phyloP scores from a whole-genome alignment of 2,329 filamentous ascomycete genomes.

The Hymenoscyphus albidus region DNA sequence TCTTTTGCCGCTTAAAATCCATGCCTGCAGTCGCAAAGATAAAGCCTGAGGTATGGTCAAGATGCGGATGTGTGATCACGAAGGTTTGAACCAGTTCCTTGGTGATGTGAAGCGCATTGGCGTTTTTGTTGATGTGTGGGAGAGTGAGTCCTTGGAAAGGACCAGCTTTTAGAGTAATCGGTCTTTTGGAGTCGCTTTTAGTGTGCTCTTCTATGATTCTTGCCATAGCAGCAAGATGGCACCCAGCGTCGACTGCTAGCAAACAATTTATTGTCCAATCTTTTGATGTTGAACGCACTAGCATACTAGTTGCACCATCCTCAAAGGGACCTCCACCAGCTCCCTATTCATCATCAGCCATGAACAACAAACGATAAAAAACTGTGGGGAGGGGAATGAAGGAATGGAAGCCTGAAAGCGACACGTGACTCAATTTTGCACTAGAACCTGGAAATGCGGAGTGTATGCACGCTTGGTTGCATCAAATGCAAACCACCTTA shows the following conservation, averaged over 20 bases:
- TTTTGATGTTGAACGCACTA: conserved; percentile 76
- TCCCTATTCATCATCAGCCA: conserved; percentile 49
- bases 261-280: conserved; percentile 80
- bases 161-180: conserved; percentile 58
- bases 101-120: conserved; percentile 79
- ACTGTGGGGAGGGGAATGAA: background rate
- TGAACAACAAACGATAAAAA: conserved; percentile 11
- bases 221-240: conserved; percentile 82
- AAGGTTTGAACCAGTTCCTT: conserved; percentile 79
- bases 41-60: conserved; percentile 89
- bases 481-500: too few species aligned
- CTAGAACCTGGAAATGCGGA: background rate
- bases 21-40: conserved; percentile 90
- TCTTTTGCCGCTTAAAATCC: conserved; percentile 76
- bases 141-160: conserved; percentile 79
- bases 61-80: conserved; percentile 93
- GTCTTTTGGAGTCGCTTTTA: conserved; percentile 37
- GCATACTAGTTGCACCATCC: conserved; percentile 82
- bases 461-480: background rate
- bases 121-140: conserved; percentile 59
- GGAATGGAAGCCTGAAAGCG: background rate
- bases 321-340: conserved; percentile 86
- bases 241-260: conserved; percentile 89
- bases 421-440: background rate
- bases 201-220: conserved; percentile 54